Conservation (phyloP, 2,329 filamentous ascomycete species). For the Ophiocordyceps camponoti-saundersi region DNA sequence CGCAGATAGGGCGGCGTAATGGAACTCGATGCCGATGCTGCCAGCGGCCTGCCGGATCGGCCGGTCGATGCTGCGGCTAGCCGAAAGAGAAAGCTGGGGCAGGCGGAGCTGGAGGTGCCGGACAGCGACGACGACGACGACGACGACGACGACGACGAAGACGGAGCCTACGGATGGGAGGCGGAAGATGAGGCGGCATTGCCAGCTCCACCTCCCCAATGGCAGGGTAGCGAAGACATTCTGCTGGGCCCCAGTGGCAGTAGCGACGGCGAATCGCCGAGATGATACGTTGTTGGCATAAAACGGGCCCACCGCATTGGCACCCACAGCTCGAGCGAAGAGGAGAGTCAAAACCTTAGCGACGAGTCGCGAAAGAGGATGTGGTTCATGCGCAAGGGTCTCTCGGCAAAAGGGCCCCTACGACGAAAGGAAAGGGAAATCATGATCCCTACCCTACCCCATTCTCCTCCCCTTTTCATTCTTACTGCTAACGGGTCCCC, state of each 20-base stretch:
- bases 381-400: neutral
- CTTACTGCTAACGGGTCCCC: too few species aligned
- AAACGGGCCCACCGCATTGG: conserved; percentile 1
- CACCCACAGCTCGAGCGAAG: neutral
- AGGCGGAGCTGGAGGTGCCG: conserved; percentile 41
- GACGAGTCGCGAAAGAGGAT: neutral
- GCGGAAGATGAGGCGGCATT: conserved; percentile 46
- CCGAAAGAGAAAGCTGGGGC: conserved; percentile 45
- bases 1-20: conserved; percentile 23
- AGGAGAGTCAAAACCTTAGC: neutral
- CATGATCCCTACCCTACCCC: neutral
- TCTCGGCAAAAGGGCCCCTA: neutral
- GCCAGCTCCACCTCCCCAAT: conserved; percentile 44
- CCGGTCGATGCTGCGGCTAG: conserved; percentile 17
- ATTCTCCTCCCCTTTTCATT: neutral
- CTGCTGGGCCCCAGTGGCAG: conserved; percentile 27
- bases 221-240: conserved; percentile 50
- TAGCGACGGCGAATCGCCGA: conserved; percentile 15
- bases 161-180: conserved; percentile 59
- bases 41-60: conserved; percentile 14
- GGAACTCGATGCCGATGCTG: conserved; percentile 21
- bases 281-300: conserved; percentile 2
- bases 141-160: conserved; percentile 49
- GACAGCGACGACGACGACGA: conserved; percentile 52
- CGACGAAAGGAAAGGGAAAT: neutral